Conservation (phyloP, 2,329 filamentous ascomycete genomes). For the Verticillium zaregamsianum region DNA sequence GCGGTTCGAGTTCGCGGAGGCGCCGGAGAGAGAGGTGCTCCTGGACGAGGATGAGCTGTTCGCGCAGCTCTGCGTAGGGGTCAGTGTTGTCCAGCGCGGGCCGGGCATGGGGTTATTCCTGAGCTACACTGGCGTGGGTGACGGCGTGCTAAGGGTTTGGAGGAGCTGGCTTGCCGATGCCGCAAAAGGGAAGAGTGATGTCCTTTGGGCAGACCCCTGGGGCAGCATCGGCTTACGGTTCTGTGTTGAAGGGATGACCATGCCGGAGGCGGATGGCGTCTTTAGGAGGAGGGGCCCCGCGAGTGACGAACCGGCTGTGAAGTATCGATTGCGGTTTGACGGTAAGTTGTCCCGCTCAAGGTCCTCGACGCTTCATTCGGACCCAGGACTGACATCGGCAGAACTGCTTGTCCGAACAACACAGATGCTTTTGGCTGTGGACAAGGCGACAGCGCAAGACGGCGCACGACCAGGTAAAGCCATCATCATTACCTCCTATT, state of each 20-base stretch:
- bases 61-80: conserved; percentile 66
- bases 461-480: conserved; percentile 59
- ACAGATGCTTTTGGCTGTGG: conserved; percentile 59
- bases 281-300: conserved; percentile 40
- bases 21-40: conserved; percentile 38
- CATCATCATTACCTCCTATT: conserved; percentile 54
- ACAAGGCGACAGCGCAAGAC: conserved; percentile 60
- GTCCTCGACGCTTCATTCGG: neutral
- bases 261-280: conserved; percentile 21
- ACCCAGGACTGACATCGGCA: conserved; percentile 23
- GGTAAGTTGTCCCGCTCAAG: conserved; percentile 23
- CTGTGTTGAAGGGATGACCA: conserved; percentile 40
- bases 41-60: conserved; percentile 70
- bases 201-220: conserved; percentile 65
- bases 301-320: conserved; percentile 63
- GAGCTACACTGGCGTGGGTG: conserved; percentile 61
- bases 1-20: conserved; percentile 58
- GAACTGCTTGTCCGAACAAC: conserved; percentile 65
- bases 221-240: conserved; percentile 67
- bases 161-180: conserved; percentile 62
- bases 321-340: conserved; percentile 68
- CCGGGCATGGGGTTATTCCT: conserved; percentile 58
- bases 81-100: conserved; percentile 64
- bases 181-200: conserved; percentile 42
- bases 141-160: conserved; percentile 67